Conservation (phyloP, 495 filamentous ascomycete genomes). For the Lophiotrema nucula region DNA sequence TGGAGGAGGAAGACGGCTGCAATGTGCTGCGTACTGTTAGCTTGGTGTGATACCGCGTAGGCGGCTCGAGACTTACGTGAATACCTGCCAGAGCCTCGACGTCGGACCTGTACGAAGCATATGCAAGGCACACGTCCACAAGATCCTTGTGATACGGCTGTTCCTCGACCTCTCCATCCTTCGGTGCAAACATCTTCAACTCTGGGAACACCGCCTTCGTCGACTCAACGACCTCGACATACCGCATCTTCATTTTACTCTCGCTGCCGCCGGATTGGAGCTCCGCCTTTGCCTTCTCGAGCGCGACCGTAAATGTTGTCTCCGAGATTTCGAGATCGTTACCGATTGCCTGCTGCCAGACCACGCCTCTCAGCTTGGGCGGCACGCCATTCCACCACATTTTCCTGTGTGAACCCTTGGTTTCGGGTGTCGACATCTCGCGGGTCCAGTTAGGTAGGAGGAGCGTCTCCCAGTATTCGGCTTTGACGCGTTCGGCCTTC, state of each 20-base stretch:
- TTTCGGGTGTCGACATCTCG: constrained; percentile 63
- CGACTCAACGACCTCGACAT: constrained; percentile 69
- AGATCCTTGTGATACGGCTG: constrained; percentile 73
- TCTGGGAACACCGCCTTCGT: constrained; percentile 74
- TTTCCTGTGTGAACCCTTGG: constrained; percentile 59
- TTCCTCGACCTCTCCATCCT: constrained; percentile 46
- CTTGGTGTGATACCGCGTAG: neutral
- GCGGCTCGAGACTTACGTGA: constrained; percentile 57
- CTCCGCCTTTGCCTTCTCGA: constrained; percentile 69
- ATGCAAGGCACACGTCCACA: constrained; percentile 80
- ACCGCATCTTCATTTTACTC: constrained; percentile 51
- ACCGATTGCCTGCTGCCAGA: constrained; percentile 86
- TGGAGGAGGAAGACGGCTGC: constrained; percentile 85
- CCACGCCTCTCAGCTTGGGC: constrained; percentile 70
- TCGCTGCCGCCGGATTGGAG: constrained; percentile 43
- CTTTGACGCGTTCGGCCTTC: constrained; percentile 59
- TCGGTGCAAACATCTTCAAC: constrained; percentile 66
- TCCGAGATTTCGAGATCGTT: constrained; percentile 81
- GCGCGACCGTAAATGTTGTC: constrained; percentile 73
- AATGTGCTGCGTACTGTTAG: constrained; percentile 56
- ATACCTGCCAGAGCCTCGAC: constrained; percentile 87
- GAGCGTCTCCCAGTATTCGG: constrained; percentile 83
- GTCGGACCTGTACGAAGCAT: constrained; percentile 90
- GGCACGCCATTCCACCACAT: constrained; percentile 94
- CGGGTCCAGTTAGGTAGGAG: constrained; percentile 83